Conservation (phyloP, 2,329 filamentous ascomycete species). For the Acrocalymma vagum region DNA sequence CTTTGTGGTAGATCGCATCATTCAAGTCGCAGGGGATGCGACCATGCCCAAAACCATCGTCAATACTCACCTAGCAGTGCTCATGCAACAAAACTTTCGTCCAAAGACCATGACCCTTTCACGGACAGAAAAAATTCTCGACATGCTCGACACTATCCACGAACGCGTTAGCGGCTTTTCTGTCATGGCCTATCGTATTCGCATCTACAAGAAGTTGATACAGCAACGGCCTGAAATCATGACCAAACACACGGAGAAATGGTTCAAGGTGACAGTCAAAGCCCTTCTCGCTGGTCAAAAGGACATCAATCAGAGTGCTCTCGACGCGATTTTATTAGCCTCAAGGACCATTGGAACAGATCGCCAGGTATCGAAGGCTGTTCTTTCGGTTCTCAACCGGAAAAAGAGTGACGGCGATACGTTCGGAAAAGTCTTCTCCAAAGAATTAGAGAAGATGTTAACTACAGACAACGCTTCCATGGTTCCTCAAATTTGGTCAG, state of each 20-base stretch:
- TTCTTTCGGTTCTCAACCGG: constrained; percentile 69
- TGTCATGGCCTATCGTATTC: constrained; percentile 77
- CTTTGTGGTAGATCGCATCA: constrained; percentile 83
- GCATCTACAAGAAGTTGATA: constrained; percentile 81
- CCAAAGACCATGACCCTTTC: constrained; percentile 76
- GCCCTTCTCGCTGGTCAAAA: constrained; percentile 82
- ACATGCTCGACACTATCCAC: constrained; percentile 75
- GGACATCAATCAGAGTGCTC: constrained; percentile 78
- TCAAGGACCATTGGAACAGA: constrained; percentile 75
- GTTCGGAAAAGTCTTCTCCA: constrained; percentile 67
- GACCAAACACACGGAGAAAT: constrained; percentile 72
- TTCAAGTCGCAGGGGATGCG: constrained; percentile 74
- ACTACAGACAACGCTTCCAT: constrained; percentile 66
- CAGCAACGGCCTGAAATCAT: constrained; percentile 76
- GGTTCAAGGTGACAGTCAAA: constrained; percentile 83
- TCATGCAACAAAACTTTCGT: constrained; percentile 82
- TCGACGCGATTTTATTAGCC: constrained; percentile 76
- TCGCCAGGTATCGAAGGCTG: constrained; percentile 70
- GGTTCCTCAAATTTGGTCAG: constrained; percentile 90
- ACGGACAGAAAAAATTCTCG: constrained; percentile 75
- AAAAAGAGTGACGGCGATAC: constrained; percentile 66
- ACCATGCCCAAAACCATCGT: constrained; percentile 78
- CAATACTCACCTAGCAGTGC: constrained; percentile 80
- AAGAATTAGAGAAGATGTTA: constrained; percentile 67
- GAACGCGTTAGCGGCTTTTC: constrained; percentile 80